Percentiles rank a stretch among this genome's conserved stretches.
phyloP scores from a whole-genome alignment of 768 basidiomycete genomes.

The Mycena galopus region DNA sequence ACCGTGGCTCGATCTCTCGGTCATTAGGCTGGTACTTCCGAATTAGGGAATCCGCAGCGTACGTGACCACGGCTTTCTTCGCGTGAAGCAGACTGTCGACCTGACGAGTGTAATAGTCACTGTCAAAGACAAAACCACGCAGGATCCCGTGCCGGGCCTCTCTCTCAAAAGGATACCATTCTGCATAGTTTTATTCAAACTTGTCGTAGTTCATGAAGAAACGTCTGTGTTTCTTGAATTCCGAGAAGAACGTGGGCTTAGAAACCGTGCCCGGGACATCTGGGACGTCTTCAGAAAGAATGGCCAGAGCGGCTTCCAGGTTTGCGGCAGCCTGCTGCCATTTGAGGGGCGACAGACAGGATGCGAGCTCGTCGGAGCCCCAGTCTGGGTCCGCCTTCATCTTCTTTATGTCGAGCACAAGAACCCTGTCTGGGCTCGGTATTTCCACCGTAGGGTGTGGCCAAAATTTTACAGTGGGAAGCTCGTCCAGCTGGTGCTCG shows the following conservation, averaged over 20 bases:
- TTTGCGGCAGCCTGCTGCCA: conserved; percentile 1
- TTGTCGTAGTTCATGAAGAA: conserved; percentile 26
- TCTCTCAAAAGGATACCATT: conserved; percentile 30
- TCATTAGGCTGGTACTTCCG: no score
- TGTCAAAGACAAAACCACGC: conserved; percentile 1
- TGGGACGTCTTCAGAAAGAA: background rate
- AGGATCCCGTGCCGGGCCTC: conserved; percentile 23
- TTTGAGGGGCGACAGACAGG: conserved; percentile 3
- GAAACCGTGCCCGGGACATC: background rate
- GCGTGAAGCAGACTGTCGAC: conserved; percentile 5
- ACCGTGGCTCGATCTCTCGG: background rate
- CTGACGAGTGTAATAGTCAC: conserved; percentile 3
- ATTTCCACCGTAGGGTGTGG: background rate
- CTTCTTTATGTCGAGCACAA: conserved; percentile 9
- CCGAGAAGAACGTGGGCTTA: background rate
- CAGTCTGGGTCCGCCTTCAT: background rate
- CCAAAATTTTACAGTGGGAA: background rate
- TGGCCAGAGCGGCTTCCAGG: background rate
- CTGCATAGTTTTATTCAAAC: conserved; percentile 18
- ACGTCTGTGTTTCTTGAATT: conserved; percentile 1
- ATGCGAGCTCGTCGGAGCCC: background rate
- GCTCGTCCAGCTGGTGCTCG: conserved; percentile 6
- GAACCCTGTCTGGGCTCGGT: conserved; percentile 14
- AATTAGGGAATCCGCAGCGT: background rate
- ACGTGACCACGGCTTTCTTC: background rate